Percentiles rank a stretch among this genome's conserved stretches.
Evolutionary conservation across 148 eudicot species (phyloP).

Genomic region (Polygonum aviculare): DNA sequence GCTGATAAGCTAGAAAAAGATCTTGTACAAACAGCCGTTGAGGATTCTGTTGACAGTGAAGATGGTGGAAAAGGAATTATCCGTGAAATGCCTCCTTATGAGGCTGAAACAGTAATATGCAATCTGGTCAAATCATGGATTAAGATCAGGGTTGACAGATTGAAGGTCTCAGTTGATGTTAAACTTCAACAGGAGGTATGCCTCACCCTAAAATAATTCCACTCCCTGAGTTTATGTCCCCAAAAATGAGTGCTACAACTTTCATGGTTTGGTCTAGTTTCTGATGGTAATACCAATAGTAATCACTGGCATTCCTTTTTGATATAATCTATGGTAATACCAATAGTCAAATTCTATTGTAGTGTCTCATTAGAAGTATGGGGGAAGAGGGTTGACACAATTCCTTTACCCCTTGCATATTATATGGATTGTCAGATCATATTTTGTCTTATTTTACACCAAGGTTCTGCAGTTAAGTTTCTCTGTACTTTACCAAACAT

Average conservation of each 20-base stretch:
- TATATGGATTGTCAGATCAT: not conserved
- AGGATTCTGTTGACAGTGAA: conserved; percentile 96
- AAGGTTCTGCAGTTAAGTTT: not conserved
- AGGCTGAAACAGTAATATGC: conserved; percentile 87
- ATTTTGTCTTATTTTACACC: not conserved
- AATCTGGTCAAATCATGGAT: conserved; percentile 86
- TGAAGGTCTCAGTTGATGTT: conserved; percentile 73
- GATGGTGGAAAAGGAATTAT: conserved; percentile 98
- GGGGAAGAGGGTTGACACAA: not conserved
- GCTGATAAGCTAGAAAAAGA: conserved; percentile 95
- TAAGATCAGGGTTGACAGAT: conserved; percentile 61
- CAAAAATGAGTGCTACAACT: not conserved
- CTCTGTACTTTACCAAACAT: not conserved
- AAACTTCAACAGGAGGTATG: conserved; percentile 88
- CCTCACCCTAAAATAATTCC: not conserved
- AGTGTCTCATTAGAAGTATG: not conserved
- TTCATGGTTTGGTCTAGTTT: not conserved
- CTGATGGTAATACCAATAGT: not conserved
- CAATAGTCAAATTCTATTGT: not conserved
- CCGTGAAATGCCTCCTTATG: conserved; percentile 98
- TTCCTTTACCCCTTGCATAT: not conserved
- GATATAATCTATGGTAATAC: not conserved
- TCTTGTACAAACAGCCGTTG: conserved; percentile 91
- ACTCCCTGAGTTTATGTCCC: not conserved
- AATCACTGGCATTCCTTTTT: not conserved